These are phyloP conservation scores for Stenogyne calaminthoides DNA, from an alignment of 305 asterid species.

Conservation along the genomic window DNA sequence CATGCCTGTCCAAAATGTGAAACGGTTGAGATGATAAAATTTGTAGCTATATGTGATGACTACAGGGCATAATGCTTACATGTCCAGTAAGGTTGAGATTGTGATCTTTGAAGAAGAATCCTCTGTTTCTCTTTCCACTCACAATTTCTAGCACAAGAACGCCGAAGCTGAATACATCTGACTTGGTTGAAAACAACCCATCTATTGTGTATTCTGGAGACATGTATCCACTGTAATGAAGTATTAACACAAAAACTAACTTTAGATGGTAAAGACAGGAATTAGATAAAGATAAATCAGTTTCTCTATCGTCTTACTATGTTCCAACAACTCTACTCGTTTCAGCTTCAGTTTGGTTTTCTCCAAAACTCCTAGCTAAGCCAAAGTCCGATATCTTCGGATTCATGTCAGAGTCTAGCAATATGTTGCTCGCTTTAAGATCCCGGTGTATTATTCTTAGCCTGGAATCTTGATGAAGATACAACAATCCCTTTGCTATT, in stretches of 20 bases:
- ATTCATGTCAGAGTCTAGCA: neutral
- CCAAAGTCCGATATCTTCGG: neutral
- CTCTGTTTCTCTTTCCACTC: slow-evolving; percentile 4
- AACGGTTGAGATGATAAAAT: neutral
- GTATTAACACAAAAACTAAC: too few relatives aligned
- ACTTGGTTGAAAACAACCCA: too few relatives aligned
- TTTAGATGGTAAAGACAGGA: too few relatives aligned
- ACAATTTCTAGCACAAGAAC: neutral
- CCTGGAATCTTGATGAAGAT: neutral
- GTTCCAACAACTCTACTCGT: neutral
- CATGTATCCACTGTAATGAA: neutral
- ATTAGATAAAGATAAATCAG: neutral
- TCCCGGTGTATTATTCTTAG: neutral
- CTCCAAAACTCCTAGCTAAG: neutral
- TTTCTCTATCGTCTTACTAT: neutral
- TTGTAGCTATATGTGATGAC: neutral
- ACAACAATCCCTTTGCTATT: neutral
- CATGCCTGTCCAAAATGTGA: slow-evolving; percentile 27
- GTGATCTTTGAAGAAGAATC: neutral
- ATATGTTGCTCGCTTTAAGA: neutral
- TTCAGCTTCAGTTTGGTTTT: neutral
- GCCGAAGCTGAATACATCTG: too few relatives aligned
- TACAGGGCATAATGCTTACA: neutral
- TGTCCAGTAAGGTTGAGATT: slow-evolving; percentile 5
- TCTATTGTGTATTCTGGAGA: neutral